These are phyloP conservation scores for Inga oerstediana DNA, from an alignment of 306 rosid genomes.

Conservation along the genomic window DNA sequence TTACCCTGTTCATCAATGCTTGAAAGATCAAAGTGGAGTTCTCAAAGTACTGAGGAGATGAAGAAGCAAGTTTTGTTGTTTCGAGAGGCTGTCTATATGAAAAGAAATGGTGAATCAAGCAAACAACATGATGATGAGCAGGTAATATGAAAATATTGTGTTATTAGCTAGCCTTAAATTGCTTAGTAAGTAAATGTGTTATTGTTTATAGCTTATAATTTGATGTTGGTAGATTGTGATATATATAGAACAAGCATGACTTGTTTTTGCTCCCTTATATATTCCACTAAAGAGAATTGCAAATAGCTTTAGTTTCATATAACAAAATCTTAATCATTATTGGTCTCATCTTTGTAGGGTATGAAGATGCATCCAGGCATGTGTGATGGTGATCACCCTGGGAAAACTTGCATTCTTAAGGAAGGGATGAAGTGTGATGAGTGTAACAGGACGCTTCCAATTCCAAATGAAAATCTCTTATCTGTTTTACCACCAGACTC, in stretches of 20 bases:
- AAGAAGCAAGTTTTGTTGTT: conserved; percentile 70
- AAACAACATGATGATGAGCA: conserved; percentile 45
- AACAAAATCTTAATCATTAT: conserved; percentile 26
- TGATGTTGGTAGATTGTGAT: neutral
- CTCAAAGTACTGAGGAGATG: conserved; percentile 38
- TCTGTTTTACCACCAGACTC: conserved; percentile 23
- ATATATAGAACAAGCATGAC: too few species aligned
- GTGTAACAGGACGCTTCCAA: conserved; percentile 26
- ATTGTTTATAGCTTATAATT: neutral
- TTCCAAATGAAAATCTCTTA: neutral
- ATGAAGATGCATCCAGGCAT: conserved; percentile 72
- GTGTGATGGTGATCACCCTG: conserved; percentile 58
- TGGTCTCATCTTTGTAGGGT: conserved; percentile 45
- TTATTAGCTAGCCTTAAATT: conserved; percentile 6
- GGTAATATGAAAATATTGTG: conserved; percentile 44
- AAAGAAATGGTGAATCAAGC: conserved; percentile 40
- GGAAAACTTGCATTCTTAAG: conserved; percentile 60
- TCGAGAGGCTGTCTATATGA: conserved; percentile 55
- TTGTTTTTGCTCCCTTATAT: too few species aligned
- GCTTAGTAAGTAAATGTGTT: neutral
- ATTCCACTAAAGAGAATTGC: neutral
- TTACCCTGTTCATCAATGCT: conserved; percentile 48
- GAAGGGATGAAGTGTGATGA: conserved; percentile 45
- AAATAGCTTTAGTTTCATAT: conserved; percentile 23
- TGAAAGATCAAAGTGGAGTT: conserved; percentile 63